Evolutionary conservation across 805 yeast genomes (phyloP).

Genomic region (Ogataea dorogensis): DNA sequence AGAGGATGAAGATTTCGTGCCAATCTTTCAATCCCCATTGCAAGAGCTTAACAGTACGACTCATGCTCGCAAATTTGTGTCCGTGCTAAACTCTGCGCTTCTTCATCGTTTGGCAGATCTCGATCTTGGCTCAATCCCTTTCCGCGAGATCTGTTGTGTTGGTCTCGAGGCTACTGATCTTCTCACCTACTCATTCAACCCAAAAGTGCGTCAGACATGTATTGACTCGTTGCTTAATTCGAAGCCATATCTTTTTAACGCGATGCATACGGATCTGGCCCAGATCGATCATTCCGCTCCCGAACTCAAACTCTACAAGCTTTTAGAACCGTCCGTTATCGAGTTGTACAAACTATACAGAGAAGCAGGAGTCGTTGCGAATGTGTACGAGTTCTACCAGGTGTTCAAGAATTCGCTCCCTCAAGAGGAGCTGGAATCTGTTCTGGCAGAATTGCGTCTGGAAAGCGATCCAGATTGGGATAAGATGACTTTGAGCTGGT

Average conservation of each 20-base stretch:
- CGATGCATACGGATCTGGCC: slow-evolving; percentile 24
- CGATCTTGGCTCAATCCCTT: slow-evolving; percentile 29
- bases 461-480: slow-evolving; percentile 53
- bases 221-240: slow-evolving; percentile 44
- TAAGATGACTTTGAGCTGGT: slow-evolving; percentile 63
- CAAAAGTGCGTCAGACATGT: slow-evolving; percentile 41
- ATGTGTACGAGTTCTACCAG: slow-evolving; percentile 35
- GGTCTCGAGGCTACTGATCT: slow-evolving; percentile 26
- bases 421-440: slow-evolving; percentile 17
- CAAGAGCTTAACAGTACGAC: slow-evolving; percentile 5
- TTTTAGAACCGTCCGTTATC: slow-evolving; percentile 49
- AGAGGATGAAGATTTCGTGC: slow-evolving; percentile 27
- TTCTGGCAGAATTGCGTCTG: slow-evolving; percentile 10
- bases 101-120: slow-evolving; percentile 23
- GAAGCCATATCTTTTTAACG: slow-evolving; percentile 28
- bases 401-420: slow-evolving; percentile 36
- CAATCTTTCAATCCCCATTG: slow-evolving; percentile 16
- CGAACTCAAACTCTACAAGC: slow-evolving; percentile 32
- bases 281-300: slow-evolving; percentile 6
- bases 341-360: slow-evolving; percentile 67
- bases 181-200: slow-evolving; percentile 39
- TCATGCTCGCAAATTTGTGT: slow-evolving; percentile 14
- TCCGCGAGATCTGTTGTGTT: slow-evolving; percentile 44
- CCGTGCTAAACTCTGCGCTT: slow-evolving; percentile 19
- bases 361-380: slow-evolving; percentile 66